These are phyloP conservation scores for Trichoderma sp. DNA, from an alignment of 2,329 filamentous ascomycete species.

Conservation along the genomic window DNA sequence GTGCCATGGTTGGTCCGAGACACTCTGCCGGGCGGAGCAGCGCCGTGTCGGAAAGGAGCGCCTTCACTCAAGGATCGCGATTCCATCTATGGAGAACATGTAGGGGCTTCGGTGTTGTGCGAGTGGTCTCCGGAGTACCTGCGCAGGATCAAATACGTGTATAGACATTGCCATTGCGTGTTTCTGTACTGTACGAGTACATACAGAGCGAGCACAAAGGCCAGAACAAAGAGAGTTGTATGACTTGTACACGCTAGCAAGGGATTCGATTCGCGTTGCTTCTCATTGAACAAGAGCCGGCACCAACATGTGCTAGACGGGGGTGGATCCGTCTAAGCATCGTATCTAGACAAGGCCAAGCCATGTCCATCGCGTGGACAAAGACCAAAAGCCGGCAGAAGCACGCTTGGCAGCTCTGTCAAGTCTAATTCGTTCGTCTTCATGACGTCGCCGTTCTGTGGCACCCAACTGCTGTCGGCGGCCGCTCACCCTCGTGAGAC, in stretches of 20 bases:
- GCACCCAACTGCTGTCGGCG: constrained; percentile 14
- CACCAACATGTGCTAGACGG: constrained; percentile 9
- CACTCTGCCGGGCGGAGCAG: constrained; percentile 1
- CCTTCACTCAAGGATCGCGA: not conserved
- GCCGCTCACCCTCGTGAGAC: constrained; percentile 22
- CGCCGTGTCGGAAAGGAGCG: not conserved
- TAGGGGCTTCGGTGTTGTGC: not conserved
- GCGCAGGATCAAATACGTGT: not conserved
- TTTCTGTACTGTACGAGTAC: not conserved
- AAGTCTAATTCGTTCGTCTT: constrained; percentile 11
- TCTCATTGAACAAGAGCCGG: not conserved
- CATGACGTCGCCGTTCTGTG: constrained; percentile 24
- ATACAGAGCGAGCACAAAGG: not conserved
- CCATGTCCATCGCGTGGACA: constrained; percentile 6
- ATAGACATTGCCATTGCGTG: not conserved
- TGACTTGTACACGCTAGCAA: not conserved
- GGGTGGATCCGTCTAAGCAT: constrained; percentile 3
- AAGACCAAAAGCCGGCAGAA: not conserved
- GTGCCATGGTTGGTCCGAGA: constrained; percentile 13
- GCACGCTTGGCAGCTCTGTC: constrained; percentile 7
- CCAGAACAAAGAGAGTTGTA: not conserved
- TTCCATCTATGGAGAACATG: not conserved
- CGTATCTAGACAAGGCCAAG: constrained; percentile 3
- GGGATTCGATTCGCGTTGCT: not conserved
- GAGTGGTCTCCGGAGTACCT: not conserved